A percentile compares a stretch with the other conserved stretches of the same genome.
These are phyloP conservation scores for Blastobotrys proliferans DNA, from an alignment of 1,139 yeast genomes.

Conservation along the genomic window DNA sequence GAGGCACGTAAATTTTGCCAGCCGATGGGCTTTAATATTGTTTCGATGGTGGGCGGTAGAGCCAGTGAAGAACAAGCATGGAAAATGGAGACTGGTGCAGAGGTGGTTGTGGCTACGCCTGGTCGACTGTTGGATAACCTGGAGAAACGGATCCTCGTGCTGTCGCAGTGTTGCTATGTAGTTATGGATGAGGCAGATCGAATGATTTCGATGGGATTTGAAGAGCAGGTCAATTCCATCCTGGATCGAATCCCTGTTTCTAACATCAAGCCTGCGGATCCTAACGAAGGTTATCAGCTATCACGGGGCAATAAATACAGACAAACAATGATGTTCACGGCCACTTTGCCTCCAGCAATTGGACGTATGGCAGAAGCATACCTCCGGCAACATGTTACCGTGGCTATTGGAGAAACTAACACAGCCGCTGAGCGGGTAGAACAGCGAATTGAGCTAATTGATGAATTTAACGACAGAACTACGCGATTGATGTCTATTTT, in stretches of 20 bases:
- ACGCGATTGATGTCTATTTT: slow-evolving; percentile 38
- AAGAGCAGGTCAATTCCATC: slow-evolving; percentile 65
- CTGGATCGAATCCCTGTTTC: slow-evolving; percentile 45
- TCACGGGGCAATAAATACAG: slow-evolving; percentile 29
- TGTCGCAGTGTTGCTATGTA: slow-evolving; percentile 61
- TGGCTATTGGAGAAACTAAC: slow-evolving; percentile 62
- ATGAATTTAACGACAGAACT: slow-evolving; percentile 39
- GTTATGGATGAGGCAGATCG: slow-evolving; percentile 92
- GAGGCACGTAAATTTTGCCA: slow-evolving; percentile 56
- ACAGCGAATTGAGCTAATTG: slow-evolving; percentile 59
- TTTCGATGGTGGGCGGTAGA: slow-evolving; percentile 87
- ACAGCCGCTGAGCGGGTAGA: slow-evolving; percentile 60
- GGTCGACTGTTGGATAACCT: slow-evolving; percentile 82
- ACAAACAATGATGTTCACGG: slow-evolving; percentile 87
- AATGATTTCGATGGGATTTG: slow-evolving; percentile 95
- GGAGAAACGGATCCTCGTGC: slow-evolving; percentile 58
- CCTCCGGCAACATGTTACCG: slow-evolving; percentile 54
- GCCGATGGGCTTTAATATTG: slow-evolving; percentile 46
- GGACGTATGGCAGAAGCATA: slow-evolving; percentile 63
- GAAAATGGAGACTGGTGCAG: slow-evolving; percentile 63
- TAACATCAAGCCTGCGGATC: slow-evolving; percentile 31
- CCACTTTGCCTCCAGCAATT: slow-evolving; percentile 79
- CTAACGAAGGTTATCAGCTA: slow-evolving; percentile 19
- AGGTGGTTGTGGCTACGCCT: slow-evolving; percentile 88
- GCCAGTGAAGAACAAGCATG: slow-evolving; percentile 69